Evolutionary conservation across 2,329 filamentous ascomycete genomes (phyloP), one percentile per base, ranked within the genome.

Genomic region (Sporothrix globosa): DNA sequence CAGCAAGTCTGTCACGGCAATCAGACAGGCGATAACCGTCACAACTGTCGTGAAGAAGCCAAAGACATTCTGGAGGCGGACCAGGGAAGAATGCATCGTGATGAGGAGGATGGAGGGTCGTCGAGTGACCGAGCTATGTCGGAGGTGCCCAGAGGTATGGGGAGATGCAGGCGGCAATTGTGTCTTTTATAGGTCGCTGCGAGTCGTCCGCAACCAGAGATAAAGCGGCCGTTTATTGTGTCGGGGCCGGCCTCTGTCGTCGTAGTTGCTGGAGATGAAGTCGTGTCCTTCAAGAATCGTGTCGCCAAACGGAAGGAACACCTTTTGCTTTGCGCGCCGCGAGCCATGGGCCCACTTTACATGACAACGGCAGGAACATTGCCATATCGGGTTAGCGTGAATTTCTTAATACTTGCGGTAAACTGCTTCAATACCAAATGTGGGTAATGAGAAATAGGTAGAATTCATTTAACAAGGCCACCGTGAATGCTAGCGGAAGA

Each of bases 1-100:
- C 76, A 90, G 81, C 76, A 97, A 80, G 76, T 94, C 92, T 52
- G 93, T 94, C 67, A 91, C 83, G 63, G 95, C 94, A 76, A 97
- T 92, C 71, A 96, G 82, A 69, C 86, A 87, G 68, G 89, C 94
- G 69, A 97, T 87, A 71, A 88, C 87, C 78, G 97, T 96, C 70
- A 91, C 91, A 74, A 97, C 93, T 34, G 93, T 96, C 21, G 96
- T 98, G 85, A 98, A 97, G 88, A 97, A 97, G 81, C 96, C 93
- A 80, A 99, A 99, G 80, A 93, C 90, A 82, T 93, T 95, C 82
- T 99, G 96, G 75, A 91, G 81, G 75, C 96, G 92, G 73, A 92
- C 93, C 65, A 97, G 82, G 61, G 91, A 88, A 78, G 92, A 96
- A 82, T 97, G 91, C 96, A 99, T 98, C 72, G 72, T 85, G 82